phyloP scores from a whole-genome alignment of 495 filamentous ascomycete genomes.

The Saxophila tyrrhenica region DNA sequence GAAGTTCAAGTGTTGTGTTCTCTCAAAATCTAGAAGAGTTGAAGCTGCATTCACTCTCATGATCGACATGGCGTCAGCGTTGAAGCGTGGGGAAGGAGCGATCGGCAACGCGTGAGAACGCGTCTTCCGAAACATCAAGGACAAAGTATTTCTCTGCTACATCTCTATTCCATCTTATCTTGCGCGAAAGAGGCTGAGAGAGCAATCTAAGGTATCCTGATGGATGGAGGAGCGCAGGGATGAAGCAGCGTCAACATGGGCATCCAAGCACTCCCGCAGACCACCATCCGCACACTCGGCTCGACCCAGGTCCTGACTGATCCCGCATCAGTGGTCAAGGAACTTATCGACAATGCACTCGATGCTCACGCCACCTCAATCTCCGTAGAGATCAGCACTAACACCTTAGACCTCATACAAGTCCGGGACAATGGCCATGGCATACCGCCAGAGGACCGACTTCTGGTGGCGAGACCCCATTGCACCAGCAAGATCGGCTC shows the following conservation, averaged over 20 bases:
- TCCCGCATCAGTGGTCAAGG: constrained; percentile 67
- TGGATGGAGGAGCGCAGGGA: background rate
- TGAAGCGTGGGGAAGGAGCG: background rate
- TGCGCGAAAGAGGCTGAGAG: too few species aligned
- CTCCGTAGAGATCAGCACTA: constrained; percentile 58
- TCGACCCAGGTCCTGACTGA: constrained; percentile 63
- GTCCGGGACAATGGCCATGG: constrained; percentile 85
- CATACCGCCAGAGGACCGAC: constrained; percentile 57
- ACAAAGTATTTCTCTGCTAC: too few species aligned
- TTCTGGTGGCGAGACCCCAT: constrained; percentile 52
- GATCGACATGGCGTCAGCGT: background rate
- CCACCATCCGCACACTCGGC: constrained; percentile 55
- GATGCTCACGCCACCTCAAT: constrained; percentile 68
- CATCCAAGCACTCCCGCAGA: constrained; percentile 55
- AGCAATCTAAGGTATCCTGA: too few species aligned
- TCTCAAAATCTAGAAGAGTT: too few species aligned
- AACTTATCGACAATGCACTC: constrained; percentile 83
- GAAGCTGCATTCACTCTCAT: too few species aligned
- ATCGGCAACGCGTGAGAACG: background rate
- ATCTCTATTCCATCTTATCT: too few species aligned
- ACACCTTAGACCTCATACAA: constrained; percentile 67
- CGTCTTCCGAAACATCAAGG: too few species aligned
- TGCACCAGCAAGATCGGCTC: constrained; percentile 79
- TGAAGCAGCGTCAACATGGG: constrained; percentile 36
- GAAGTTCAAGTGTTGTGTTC: background rate